These are phyloP conservation scores for Alternaria arborescens DNA, from an alignment of 2,329 filamentous ascomycete species.

Conservation along the genomic window DNA sequence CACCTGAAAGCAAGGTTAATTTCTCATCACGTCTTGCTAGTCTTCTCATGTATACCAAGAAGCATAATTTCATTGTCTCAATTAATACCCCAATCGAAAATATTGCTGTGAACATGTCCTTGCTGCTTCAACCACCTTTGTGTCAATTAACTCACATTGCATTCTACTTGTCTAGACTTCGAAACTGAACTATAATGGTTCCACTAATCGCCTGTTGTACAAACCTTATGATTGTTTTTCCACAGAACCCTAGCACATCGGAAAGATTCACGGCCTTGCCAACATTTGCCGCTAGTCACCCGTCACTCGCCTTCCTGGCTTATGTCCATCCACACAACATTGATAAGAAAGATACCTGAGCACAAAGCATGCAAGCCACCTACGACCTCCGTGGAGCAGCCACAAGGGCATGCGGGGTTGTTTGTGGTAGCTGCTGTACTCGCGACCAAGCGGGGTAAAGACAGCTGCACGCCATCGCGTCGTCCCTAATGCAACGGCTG, in stretches of 20 bases:
- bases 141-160: background rate
- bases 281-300: background rate
- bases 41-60: conserved; percentile 42
- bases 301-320: background rate
- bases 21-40: conserved; percentile 39
- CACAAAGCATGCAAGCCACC: conserved; percentile 1
- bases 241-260: background rate
- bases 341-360: background rate
- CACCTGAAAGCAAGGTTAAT: conserved; percentile 37
- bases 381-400: background rate
- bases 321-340: background rate
- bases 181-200: background rate
- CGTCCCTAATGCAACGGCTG: conserved; percentile 2
- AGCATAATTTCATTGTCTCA: conserved; percentile 42
- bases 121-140: background rate
- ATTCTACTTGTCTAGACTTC: background rate
- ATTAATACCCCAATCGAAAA: conserved; percentile 23
- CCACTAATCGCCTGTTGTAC: background rate
- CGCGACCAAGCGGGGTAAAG: conserved; percentile 3
- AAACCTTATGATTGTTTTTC: background rate
- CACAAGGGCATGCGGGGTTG: background rate
- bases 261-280: conserved; percentile 1
- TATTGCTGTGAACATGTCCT: background rate
- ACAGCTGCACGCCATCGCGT: conserved; percentile 2
- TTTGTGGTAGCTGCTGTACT: background rate